Conservation (phyloP, 2,329 filamentous ascomycete genomes). For the Pyrenophora teres region DNA sequence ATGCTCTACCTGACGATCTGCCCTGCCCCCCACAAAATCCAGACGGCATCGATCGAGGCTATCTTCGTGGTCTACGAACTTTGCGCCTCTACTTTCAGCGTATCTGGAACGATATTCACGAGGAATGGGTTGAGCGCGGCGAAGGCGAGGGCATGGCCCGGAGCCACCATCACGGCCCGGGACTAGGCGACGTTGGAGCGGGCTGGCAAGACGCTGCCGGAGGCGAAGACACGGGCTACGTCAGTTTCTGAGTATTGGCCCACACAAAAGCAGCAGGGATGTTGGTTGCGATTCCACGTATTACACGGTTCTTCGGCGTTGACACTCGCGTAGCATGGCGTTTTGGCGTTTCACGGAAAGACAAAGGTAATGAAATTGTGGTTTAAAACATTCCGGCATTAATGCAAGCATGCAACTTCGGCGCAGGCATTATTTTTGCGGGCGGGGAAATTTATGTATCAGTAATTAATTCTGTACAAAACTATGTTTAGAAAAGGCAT, state of each 20-base stretch:
- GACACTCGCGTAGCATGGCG: no score
- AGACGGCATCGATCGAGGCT: constrained; percentile 81
- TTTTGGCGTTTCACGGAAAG: no score
- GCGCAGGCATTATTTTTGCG: no score
- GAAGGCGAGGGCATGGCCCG: constrained; percentile 49
- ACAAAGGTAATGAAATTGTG: no score
- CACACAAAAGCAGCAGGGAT: no score
- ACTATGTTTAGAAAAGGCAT: no score
- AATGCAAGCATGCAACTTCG: no score
- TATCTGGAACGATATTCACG: constrained; percentile 77
- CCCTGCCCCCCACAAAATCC: constrained; percentile 82
- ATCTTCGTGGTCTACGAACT: constrained; percentile 80
- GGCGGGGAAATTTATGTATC: no score
- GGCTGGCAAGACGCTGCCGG: constrained; percentile 45
- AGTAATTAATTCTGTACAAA: no score
- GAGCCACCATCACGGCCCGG: constrained; percentile 38
- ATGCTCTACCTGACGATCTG: constrained; percentile 61
- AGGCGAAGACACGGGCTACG: constrained; percentile 44
- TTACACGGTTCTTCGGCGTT: no score
- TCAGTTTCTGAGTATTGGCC: constrained; percentile 35
- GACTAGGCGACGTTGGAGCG: constrained; percentile 36
- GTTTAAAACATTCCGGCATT: no score
- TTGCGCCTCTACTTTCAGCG: constrained; percentile 82
- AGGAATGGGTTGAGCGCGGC: constrained; percentile 51
- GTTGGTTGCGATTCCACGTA: no score